Conservation (phyloP, 2,329 filamentous ascomycete species). For the Claviceps paspali region DNA sequence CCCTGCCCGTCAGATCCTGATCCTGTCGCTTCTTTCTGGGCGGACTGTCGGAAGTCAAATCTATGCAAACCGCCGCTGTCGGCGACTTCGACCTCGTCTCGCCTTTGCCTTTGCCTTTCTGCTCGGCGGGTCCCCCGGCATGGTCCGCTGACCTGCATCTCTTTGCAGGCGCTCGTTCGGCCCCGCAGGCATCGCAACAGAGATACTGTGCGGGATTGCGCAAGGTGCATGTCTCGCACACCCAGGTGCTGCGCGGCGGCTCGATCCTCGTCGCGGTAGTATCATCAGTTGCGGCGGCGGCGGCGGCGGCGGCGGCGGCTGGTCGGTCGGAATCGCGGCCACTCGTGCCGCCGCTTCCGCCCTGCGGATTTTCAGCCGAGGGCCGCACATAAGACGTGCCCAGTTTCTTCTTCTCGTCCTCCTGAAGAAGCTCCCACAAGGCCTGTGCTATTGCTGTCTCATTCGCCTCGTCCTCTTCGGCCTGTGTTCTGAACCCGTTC, state of each 20-base stretch:
- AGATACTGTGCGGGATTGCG: conserved; percentile 35
- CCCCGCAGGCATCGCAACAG: conserved; percentile 41
- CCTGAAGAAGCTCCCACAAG: conserved; percentile 71
- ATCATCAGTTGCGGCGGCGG: background rate
- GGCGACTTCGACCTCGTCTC: conserved; percentile 6
- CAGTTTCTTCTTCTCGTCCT: conserved; percentile 45
- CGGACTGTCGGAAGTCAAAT: conserved; percentile 19
- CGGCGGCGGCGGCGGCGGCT: background rate
- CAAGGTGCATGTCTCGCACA: conserved; percentile 40
- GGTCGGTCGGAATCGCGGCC: background rate
- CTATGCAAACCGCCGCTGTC: conserved; percentile 13
- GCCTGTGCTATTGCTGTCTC: conserved; percentile 76
- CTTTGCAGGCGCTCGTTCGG: conserved; percentile 18
- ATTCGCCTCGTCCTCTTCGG: conserved; percentile 79
- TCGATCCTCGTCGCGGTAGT: too few species aligned
- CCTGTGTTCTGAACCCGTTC: conserved; percentile 67
- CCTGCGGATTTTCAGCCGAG: conserved; percentile 19
- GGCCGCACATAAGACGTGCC: conserved; percentile 36
- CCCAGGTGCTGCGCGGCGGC: conserved; percentile 27
- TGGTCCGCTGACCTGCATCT: conserved; percentile 7
- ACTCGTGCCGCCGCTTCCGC: conserved; percentile 11
- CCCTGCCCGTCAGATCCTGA: conserved; percentile 1
- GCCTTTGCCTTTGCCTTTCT: conserved; percentile 8
- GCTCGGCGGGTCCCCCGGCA: background rate
- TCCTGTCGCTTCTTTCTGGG: conserved; percentile 10